These are phyloP conservation scores for Colletotrichum spinosum DNA, from an alignment of 2,329 filamentous ascomycete species.

Conservation along the genomic window DNA sequence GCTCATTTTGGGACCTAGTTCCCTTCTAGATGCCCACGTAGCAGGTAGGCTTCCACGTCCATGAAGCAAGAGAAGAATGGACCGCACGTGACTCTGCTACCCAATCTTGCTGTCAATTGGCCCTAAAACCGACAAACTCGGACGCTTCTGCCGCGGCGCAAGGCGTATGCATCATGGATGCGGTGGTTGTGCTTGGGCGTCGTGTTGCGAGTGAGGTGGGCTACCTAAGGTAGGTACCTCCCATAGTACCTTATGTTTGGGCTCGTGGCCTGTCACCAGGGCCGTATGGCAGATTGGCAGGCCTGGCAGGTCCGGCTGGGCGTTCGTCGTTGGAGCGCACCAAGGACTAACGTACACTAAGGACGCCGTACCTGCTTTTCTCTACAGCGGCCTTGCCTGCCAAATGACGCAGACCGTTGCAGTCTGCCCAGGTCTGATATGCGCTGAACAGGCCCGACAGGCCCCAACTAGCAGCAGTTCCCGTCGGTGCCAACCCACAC, in stretches of 20 bases:
- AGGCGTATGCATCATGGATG: too few relatives aligned
- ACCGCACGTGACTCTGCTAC: constrained; percentile 2
- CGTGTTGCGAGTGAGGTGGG: too few relatives aligned
- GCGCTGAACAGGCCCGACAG: constrained; percentile 30
- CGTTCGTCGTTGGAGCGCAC: neutral
- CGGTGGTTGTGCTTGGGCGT: too few relatives aligned
- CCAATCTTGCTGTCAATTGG: too few relatives aligned
- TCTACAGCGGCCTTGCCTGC: constrained; percentile 8
- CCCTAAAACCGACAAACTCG: too few relatives aligned
- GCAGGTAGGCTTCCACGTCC: too few relatives aligned
- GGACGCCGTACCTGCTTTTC: constrained; percentile 7
- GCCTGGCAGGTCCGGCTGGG: constrained; percentile 2
- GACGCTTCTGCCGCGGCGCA: too few relatives aligned
- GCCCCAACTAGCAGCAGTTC: constrained; percentile 7
- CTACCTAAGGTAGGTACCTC: too few relatives aligned
- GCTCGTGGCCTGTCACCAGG: neutral
- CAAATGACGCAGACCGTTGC: constrained; percentile 22
- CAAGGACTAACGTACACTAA: neutral
- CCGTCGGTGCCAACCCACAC: constrained; percentile 33
- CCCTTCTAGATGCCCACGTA: constrained; percentile 13
- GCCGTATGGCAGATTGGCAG: neutral
- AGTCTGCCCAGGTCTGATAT: constrained; percentile 3
- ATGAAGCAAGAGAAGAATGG: neutral
- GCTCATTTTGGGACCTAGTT: constrained; percentile 34
- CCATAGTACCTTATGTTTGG: too few relatives aligned